Evolutionary conservation across 305 asterid genomes (phyloP), one percentile per base, ranked within the genome.

Genomic region (Rubia tinctorum): DNA sequence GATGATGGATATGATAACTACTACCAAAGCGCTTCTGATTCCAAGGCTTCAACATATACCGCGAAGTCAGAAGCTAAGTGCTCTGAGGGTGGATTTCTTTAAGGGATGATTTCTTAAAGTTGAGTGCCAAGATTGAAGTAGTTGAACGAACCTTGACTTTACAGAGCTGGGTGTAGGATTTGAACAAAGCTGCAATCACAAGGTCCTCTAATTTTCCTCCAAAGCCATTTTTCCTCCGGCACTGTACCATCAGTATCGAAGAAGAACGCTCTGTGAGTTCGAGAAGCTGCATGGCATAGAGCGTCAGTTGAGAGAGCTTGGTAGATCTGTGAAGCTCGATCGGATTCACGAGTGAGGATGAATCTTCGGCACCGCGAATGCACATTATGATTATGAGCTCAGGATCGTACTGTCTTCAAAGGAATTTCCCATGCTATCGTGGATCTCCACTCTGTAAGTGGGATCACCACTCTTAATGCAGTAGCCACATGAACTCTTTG

Each of bases 81-180:
- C 98, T 77, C 83, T 0, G 98, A 76, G n/a, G 97, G 95, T 66
- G 98, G 98, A 77, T 93, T 90, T 73, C 85, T 77, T 39, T 93
- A 80, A 93, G n/a, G n/a, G n/a, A n/a, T n/a, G n/a, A n/a, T n/a
- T n/a, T n/a, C n/a, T n/a, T n/a, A n/a, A n/a, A 93, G 75, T 83
- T 78, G 74, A 1, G 90, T 82, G 34, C 34, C 3, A 3, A 30
- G 34, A 30, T 30, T 30, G 3, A 30, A 30, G 34, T 30, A 30
- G 34, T 30, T 30, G 34, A 3, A 30, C 3, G 34, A 30, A 30
- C 34, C 34, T 30, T 30, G 34, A 30, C 34, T 30, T 30, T 30
- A 30, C 34, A 30, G 34, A 30, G 34, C 3, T 30, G 34, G 34
- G 34, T 30, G n/a, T n/a, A n/a, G n/a, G n/a, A n/a, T n/a, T n/a